phyloP scores from a whole-genome alignment of 2,329 filamentous ascomycete genomes.

The Didymella exigua region DNA sequence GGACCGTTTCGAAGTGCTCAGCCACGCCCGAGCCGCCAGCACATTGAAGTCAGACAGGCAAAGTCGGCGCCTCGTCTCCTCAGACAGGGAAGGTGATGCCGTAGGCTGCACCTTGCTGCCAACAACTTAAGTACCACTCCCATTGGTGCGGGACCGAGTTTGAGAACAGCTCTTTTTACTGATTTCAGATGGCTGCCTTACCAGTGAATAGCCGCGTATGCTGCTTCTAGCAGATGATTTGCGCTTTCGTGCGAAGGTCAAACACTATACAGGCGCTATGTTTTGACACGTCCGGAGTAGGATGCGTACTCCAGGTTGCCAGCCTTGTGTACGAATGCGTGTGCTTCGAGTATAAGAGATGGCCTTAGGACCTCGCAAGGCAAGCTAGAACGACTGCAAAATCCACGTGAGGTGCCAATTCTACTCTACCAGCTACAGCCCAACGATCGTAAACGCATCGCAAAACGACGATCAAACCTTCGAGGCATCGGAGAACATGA shows the following conservation, averaged over 20 bases:
- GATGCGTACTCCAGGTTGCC: neutral
- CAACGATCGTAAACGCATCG: neutral
- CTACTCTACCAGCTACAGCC: accelerated
- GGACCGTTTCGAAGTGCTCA: neutral
- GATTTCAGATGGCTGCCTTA: neutral
- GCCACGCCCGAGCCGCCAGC: neutral
- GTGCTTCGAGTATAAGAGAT: neutral
- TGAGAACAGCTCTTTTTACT: neutral
- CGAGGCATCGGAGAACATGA: neutral
- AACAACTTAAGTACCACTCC: no score
- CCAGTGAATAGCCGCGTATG: neutral
- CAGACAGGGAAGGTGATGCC: neutral
- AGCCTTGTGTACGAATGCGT: neutral
- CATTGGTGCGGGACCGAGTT: neutral
- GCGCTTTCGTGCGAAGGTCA: neutral
- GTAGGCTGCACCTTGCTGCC: neutral
- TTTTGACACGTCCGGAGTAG: neutral
- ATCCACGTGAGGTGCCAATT: no score
- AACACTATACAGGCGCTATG: neutral
- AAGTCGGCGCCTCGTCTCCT: neutral
- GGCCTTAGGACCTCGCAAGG: neutral
- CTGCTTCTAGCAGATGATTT: neutral
- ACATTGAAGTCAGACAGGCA: neutral
- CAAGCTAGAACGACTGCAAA: neutral
- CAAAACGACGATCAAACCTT: neutral